Conservation (phyloP, 2,329 filamentous ascomycete genomes). For the Echinosphaeria canescens region DNA sequence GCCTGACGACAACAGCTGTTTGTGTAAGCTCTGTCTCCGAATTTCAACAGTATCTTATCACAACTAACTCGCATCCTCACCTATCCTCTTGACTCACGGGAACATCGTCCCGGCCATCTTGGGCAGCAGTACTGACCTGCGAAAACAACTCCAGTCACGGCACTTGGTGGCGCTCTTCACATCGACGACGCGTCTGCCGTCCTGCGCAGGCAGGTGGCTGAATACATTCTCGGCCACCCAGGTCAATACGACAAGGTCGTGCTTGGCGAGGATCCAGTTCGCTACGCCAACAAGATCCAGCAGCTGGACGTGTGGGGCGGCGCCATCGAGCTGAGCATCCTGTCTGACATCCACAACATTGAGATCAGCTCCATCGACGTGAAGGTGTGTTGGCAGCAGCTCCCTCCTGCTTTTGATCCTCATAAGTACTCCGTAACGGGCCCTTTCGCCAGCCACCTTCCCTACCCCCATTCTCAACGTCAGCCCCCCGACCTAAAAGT, state of each 20-base stretch:
- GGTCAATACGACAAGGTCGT: conserved; percentile 56
- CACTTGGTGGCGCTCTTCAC: conserved; percentile 39
- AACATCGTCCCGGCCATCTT: background rate
- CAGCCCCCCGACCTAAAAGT: no score
- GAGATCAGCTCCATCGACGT: conserved; percentile 79
- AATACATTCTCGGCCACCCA: conserved; percentile 53
- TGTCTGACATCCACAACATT: conserved; percentile 67
- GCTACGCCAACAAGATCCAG: conserved; percentile 69
- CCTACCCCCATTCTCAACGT: no score
- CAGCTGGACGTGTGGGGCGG: conserved; percentile 75
- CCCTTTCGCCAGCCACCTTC: no score
- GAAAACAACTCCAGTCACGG: conserved; percentile 36
- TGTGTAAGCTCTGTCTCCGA: conserved; percentile 22
- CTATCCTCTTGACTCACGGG: no score
- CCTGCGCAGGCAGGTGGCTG: conserved; percentile 55
- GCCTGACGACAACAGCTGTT: conserved; percentile 90
- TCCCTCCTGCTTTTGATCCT: no score
- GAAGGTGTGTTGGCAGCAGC: no score
- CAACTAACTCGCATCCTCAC: no score
- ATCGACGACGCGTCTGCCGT: conserved; percentile 16
- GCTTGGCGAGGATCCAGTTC: conserved; percentile 47
- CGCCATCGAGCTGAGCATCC: conserved; percentile 69
- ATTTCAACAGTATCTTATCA: background rate
- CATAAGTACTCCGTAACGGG: no score
- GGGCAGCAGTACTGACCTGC: background rate